Base-by-base conservation (phyloP, 768 basidiomycete genomes). In the Suillus clintonianus region DNA sequence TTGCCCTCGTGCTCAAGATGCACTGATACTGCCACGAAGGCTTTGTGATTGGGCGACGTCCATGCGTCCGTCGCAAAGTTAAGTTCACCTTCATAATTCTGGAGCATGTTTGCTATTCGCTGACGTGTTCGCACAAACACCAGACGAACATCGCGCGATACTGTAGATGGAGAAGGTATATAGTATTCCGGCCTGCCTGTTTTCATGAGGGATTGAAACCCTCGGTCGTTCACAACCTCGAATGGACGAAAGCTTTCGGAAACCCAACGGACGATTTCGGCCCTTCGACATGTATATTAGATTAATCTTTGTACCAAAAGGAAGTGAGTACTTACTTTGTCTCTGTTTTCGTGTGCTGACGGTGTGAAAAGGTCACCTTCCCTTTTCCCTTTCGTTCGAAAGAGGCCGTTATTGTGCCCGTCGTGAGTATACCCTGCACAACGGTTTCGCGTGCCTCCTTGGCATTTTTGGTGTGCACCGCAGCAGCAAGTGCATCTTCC, bases 241-340 rank as follows among this genome's bases (percentile, higher is more conserved):
- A 78, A 77, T 0, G 79, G 79, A 2, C 72, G 68, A 27, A 72
- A 59, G 53, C 68, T 74, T 63, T 80, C 70, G 0, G 73, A 19
- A 0, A 80, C 73, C 81, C 79, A 81, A 0, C 65, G 63, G 1
- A 80, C 78, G 19, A 76, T 71, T 54, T 77, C 68, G 0, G 70
- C 75, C 37, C 75, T 77, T 39, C 2, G 5, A 14, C 15, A 14
- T 39, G 39, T 39, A 39, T 39, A 14, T 39, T 39, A 39, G 13
- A 4, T 39, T 39, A 14, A 14, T 39, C 39, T 39, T 39, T 39
- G 39, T 39, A 39, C 39, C 5, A n/a, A n/a, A n/a, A n/a, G n/a
- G 13, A 39, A 39, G 39, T 13, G 15, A 39, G 39, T 39, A 42
- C 68, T 56, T 59, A 69, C 71, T 59, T 60, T n/a, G 68, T 67